These are phyloP conservation scores for Nepenthes gracilis DNA, from an alignment of 148 eudicot genomes.

Conservation along the genomic window DNA sequence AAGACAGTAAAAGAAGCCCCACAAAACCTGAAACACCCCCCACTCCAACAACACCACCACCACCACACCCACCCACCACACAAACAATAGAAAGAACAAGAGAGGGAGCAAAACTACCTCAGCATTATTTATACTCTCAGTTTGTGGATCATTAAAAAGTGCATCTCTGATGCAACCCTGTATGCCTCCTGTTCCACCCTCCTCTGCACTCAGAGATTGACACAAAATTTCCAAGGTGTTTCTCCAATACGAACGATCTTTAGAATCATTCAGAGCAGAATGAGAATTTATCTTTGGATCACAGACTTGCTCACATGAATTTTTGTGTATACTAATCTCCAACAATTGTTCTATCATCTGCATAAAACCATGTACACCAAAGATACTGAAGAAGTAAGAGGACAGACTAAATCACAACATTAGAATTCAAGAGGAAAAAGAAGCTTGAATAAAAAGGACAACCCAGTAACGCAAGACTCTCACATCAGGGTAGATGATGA, in stretches of 20 bases:
- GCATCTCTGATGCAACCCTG: slow-evolving; percentile 29
- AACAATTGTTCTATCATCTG: background rate
- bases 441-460: too few species aligned
- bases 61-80: too few species aligned
- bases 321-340: background rate
- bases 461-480: too few species aligned
- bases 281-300: slow-evolving; percentile 16
- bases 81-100: background rate
- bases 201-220: slow-evolving; percentile 30
- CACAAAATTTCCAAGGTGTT: slow-evolving; percentile 34
- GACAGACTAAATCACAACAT: too few species aligned
- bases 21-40: background rate
- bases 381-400: too few species aligned
- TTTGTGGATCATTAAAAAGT: slow-evolving; percentile 13
- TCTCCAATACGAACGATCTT: slow-evolving; percentile 36
- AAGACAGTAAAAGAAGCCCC: background rate
- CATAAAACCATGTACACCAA: background rate
- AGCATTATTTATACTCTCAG: slow-evolving; percentile 11
- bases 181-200: slow-evolving; percentile 38
- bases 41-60: too few species aligned
- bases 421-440: too few species aligned
- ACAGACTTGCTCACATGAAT: background rate
- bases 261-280: slow-evolving; percentile 25
- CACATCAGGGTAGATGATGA: too few species aligned
- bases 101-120: slow-evolving; percentile 21